Percentiles rank a stretch among this genome's conserved stretches.
These are phyloP conservation scores for Fusarium xyrophilum DNA, from an alignment of 2,329 filamentous ascomycete species.

Conservation along the genomic window DNA sequence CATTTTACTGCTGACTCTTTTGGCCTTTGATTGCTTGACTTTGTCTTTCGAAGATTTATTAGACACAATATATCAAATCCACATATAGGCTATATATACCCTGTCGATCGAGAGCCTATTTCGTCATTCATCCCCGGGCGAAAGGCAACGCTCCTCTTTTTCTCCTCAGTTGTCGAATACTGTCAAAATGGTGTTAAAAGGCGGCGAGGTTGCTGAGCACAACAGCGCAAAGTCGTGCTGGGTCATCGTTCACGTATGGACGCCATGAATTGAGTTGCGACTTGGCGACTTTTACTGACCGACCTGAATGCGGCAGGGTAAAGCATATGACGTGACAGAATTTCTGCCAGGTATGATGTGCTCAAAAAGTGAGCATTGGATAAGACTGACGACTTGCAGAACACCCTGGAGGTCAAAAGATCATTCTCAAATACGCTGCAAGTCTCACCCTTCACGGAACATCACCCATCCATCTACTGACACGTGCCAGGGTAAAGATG, in stretches of 20 bases:
- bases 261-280: background rate
- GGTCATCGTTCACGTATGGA: slow-evolving; percentile 80
- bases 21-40: background rate
- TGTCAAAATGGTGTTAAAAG: slow-evolving; percentile 54
- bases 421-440: slow-evolving; percentile 93
- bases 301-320: slow-evolving; percentile 57
- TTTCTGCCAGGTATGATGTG: slow-evolving; percentile 73
- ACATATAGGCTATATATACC: background rate
- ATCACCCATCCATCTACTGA: slow-evolving; percentile 7
- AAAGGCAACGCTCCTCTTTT: slow-evolving; percentile 26
- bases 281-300: slow-evolving; percentile 27
- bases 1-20: background rate
- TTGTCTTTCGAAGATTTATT: background rate
- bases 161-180: background rate
- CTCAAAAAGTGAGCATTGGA: background rate
- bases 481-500: slow-evolving; percentile 75
- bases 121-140: slow-evolving; percentile 34
- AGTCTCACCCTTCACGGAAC: slow-evolving; percentile 30
- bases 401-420: slow-evolving; percentile 87
- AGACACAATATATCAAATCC: background rate
- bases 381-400: slow-evolving; percentile 55
- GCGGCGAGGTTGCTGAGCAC: slow-evolving; percentile 70
- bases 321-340: slow-evolving; percentile 88
- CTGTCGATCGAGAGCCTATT: slow-evolving; percentile 21
- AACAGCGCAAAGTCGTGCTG: slow-evolving; percentile 84